phyloP scores from a whole-genome alignment of 2,329 filamentous ascomycete species.

The Didymella glomerata region DNA sequence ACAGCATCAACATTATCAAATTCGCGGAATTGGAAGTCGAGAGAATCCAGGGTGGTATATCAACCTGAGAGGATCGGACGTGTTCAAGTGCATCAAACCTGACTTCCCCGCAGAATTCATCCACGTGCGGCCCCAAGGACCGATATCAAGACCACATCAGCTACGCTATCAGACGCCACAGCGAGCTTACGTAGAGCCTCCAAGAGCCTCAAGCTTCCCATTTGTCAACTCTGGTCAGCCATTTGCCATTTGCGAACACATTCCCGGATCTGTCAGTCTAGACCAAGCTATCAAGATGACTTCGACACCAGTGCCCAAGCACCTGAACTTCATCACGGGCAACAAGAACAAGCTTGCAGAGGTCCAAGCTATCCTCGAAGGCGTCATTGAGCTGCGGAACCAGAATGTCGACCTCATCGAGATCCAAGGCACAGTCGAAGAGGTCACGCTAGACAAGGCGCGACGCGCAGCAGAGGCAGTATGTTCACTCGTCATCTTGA shows the following conservation, averaged over 20 bases:
- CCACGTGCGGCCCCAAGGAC: conserved; percentile 8
- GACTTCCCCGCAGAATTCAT: conserved; percentile 1
- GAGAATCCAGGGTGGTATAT: background rate
- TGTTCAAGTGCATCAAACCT: background rate
- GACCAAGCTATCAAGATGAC: conserved; percentile 21
- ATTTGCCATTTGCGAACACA: background rate
- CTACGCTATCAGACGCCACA: conserved; percentile 14
- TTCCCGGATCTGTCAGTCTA: background rate
- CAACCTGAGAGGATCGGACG: background rate
- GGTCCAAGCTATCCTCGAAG: conserved; percentile 83
- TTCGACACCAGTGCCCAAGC: conserved; percentile 48
- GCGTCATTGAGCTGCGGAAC: conserved; percentile 74
- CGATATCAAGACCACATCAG: conserved; percentile 9
- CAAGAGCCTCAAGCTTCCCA: conserved; percentile 12
- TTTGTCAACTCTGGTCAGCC: background rate
- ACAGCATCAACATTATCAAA: conserved; percentile 22
- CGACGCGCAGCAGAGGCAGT: conserved; percentile 80
- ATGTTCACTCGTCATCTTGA: conserved; percentile 39
- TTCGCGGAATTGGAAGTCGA: conserved; percentile 16
- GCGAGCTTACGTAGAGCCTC: conserved; percentile 7
- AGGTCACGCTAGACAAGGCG: conserved; percentile 90
- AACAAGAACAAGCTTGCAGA: conserved; percentile 94
- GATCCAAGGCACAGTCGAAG: conserved; percentile 90
- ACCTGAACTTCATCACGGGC: conserved; percentile 93
- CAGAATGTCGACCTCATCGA: conserved; percentile 83